A percentile compares a stretch with the other conserved stretches of the same genome.
Evolutionary conservation across 768 basidiomycete genomes (phyloP).

Genomic region (Agrocybe praecox): DNA sequence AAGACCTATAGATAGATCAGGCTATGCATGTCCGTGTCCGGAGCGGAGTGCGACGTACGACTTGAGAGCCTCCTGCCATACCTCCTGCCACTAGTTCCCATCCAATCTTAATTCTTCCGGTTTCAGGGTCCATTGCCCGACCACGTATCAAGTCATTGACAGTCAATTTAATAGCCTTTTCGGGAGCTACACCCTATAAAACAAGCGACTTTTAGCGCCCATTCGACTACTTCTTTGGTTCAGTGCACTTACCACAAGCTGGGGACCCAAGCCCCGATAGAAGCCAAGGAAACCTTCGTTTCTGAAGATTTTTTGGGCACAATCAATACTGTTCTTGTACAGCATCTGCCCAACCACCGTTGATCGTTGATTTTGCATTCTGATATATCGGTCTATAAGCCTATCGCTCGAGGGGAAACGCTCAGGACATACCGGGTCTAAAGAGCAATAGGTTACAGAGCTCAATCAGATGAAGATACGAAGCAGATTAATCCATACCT

Average conservation of each 20-base stretch:
- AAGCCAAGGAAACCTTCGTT: conserved; percentile 97
- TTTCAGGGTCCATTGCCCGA: conserved; percentile 89
- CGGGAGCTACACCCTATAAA: conserved; percentile 86
- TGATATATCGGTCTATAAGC: conserved; percentile 24
- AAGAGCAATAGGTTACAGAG: conserved; percentile 44
- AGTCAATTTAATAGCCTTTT: conserved; percentile 98
- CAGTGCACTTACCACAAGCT: conserved; percentile 73
- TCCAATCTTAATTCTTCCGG: conserved; percentile 87
- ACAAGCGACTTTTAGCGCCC: neutral
- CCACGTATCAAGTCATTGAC: conserved; percentile 91
- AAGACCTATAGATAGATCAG: conserved; percentile 64
- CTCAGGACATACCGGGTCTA: neutral
- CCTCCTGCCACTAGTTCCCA: conserved; percentile 96
- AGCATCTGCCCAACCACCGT: conserved; percentile 96
- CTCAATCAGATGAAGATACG: conserved; percentile 36
- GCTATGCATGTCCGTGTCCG: neutral
- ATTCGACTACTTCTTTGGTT: neutral
- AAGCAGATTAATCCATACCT: conserved; percentile 47
- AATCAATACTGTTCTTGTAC: conserved; percentile 96
- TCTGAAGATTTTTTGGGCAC: conserved; percentile 88
- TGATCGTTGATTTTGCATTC: conserved; percentile 97
- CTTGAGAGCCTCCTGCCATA: conserved; percentile 95
- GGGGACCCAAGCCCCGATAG: conserved; percentile 94
- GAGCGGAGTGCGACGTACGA: conserved; percentile 57
- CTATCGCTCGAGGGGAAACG: neutral